Base-by-base conservation (phyloP, 192 early-diverging fungal species). In the Kickxella alabastrina region DNA sequence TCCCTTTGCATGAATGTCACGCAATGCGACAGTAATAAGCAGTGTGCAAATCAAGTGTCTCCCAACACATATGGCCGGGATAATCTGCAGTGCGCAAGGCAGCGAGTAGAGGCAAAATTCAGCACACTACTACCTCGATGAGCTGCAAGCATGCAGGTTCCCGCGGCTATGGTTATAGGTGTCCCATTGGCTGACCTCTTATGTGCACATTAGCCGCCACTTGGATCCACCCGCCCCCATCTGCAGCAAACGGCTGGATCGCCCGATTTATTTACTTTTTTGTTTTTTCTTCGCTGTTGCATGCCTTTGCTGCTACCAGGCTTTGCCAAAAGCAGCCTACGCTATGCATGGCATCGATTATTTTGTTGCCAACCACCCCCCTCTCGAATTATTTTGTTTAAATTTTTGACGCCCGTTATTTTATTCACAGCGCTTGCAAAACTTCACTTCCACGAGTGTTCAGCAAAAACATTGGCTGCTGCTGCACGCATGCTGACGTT, bases 141-240 rank as follows among this genome's bases (percentile, higher is more conserved):
- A 3, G 32, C 32, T 49, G 47, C 47, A 37, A 40, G 52, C 17
- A 40, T 54, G 55, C 56, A 54, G 54, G 18, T 64, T 71, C 68
- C 61, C 68, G 68, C 68, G 52, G 43, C 57, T 15, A 21, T 41
- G 49, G 32, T 59, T 63, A 28, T 15, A 52, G 51, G 0, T 25
- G 4, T 15, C 18, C 43, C 28, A 71, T 71, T 71, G 68, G 68
- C 52, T 59, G 40, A 13, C 17, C 23, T 29, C 19, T 13, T 41
- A 29, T 43, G 9, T 15, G 19, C 9, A 22, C 27, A 23, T 51
- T 38, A 23, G 34, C 32, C 36, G 14, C 49, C 36, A 24, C 49
- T n/a, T 15, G 21, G 27, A 37, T 51, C 10, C 49, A 17, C 26
- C 3, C 21, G 13, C 36, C 0, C 35, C 25, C 35, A 15, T 14